A percentile compares a stretch with the other conserved stretches of the same genome.
Conservation (phyloP, 2,329 filamentous ascomycete genomes). For the Chaetomiaceae sp. region DNA sequence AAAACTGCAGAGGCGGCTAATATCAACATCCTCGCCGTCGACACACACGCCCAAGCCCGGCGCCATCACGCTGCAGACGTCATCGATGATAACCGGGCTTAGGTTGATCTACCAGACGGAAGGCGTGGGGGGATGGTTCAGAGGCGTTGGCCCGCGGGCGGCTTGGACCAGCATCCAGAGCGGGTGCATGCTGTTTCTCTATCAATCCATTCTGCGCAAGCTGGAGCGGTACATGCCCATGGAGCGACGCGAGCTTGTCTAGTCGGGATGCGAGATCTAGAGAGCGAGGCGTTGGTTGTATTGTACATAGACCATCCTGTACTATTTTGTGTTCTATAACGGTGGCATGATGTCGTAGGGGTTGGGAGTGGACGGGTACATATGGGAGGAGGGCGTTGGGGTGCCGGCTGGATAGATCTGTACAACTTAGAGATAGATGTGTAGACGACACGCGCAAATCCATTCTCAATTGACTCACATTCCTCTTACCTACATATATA, state of each 20-base stretch:
- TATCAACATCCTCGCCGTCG: constrained; percentile 85
- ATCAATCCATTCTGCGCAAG: constrained; percentile 77
- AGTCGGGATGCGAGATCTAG: not conserved
- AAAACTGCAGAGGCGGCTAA: constrained; percentile 58
- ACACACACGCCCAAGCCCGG: constrained; percentile 76
- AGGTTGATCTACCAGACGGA: constrained; percentile 85
- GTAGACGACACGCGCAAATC: constrained; percentile 14
- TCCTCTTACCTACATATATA: not conserved
- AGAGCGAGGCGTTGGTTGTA: not conserved
- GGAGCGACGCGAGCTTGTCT: constrained; percentile 25
- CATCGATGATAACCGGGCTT: constrained; percentile 78
- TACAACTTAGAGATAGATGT: constrained; percentile 14
- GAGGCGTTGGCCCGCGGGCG: constrained; percentile 83
- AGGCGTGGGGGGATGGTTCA: constrained; percentile 84
- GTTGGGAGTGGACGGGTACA: constrained; percentile 5
- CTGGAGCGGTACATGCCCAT: constrained; percentile 51
- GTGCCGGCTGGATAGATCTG: constrained; percentile 21
- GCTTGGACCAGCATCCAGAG: constrained; percentile 98
- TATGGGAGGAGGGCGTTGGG: constrained; percentile 19
- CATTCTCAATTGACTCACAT: not conserved
- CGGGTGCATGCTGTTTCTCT: constrained; percentile 92
- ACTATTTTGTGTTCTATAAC: constrained; percentile 14
- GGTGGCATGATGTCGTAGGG: too few species aligned
- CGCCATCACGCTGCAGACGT: constrained; percentile 76
- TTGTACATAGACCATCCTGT: constrained; percentile 18